phyloP scores from a whole-genome alignment of 306 rosid genomes.

The Gynostemma pentaphyllum region DNA sequence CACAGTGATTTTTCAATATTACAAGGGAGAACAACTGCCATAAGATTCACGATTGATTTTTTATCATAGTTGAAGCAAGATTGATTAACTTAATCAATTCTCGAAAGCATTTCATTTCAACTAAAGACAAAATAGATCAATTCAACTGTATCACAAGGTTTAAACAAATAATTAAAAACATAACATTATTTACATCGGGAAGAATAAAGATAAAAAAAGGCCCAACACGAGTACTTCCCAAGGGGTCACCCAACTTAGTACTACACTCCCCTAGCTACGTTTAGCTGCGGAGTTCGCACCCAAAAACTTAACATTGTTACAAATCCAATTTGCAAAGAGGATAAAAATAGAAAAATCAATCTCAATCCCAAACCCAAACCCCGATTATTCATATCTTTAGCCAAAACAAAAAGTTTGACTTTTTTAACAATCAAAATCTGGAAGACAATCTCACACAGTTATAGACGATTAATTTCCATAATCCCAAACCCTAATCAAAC shows the following conservation, averaged over 20 bases:
- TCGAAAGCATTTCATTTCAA: background rate
- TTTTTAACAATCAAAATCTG: too few species aligned
- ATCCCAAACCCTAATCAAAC: constrained; percentile 8
- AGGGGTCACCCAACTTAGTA: too few species aligned
- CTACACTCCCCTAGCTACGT: too few species aligned
- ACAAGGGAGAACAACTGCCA: background rate
- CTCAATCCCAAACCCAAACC: too few species aligned
- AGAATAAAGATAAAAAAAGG: background rate
- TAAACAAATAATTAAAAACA: background rate
- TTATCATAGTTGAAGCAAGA: background rate
- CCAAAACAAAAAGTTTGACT: too few species aligned
- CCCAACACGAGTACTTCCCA: too few species aligned
- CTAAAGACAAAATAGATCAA: background rate
- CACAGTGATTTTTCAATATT: background rate
- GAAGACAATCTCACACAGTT: background rate
- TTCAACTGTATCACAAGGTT: background rate
- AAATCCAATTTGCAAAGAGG: too few species aligned
- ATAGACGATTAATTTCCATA: background rate
- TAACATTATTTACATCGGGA: background rate
- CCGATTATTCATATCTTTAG: too few species aligned
- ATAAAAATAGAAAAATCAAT: too few species aligned
- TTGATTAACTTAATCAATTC: background rate
- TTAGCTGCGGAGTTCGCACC: too few species aligned
- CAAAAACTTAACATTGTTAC: too few species aligned
- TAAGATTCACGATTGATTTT: background rate